These are phyloP conservation scores for Rhynchospora tenuis DNA, from an alignment of 176 grass and related monocot species.

Conservation along the genomic window DNA sequence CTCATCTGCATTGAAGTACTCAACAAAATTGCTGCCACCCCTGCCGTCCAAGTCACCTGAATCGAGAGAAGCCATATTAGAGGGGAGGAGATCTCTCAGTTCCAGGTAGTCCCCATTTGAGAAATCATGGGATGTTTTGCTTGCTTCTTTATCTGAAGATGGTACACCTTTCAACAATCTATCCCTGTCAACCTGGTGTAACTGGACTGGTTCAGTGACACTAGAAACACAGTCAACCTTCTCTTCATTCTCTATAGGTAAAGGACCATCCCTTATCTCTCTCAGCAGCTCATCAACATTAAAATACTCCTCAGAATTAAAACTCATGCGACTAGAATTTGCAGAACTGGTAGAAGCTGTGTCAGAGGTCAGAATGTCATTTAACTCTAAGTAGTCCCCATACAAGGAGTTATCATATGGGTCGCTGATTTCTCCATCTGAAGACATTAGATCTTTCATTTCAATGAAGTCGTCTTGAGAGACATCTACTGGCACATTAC, in stretches of 20 bases:
- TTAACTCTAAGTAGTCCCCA: constrained; percentile 45
- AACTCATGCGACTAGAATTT: constrained; percentile 39
- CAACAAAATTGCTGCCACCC: constrained; percentile 35
- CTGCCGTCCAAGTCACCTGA: constrained; percentile 39
- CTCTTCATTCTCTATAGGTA: constrained; percentile 8
- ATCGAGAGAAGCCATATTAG: constrained; percentile 29
- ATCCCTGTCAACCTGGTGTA: constrained; percentile 4
- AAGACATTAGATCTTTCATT: constrained; percentile 11
- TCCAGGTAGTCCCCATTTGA: constrained; percentile 41
- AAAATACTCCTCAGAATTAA: constrained; percentile 44
- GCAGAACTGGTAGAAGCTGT: constrained; percentile 49
- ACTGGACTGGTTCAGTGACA: constrained; percentile 7
- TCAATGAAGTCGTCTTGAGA: neutral
- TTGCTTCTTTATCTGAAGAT: constrained; percentile 11
- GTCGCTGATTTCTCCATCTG: constrained; percentile 12
- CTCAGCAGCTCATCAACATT: constrained; percentile 39
- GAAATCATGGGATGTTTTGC: constrained; percentile 2
- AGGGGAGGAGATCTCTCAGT: constrained; percentile 37
- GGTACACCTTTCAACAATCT: constrained; percentile 9
- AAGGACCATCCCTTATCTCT: constrained; percentile 27
- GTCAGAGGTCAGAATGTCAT: constrained; percentile 44
- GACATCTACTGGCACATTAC: neutral
- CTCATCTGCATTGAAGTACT: constrained; percentile 42
- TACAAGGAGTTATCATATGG: constrained; percentile 11
- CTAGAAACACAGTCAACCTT: neutral